Base-by-base conservation (phyloP, 164 flowering plant genomes). In the Houttuynia cordata region DNA sequence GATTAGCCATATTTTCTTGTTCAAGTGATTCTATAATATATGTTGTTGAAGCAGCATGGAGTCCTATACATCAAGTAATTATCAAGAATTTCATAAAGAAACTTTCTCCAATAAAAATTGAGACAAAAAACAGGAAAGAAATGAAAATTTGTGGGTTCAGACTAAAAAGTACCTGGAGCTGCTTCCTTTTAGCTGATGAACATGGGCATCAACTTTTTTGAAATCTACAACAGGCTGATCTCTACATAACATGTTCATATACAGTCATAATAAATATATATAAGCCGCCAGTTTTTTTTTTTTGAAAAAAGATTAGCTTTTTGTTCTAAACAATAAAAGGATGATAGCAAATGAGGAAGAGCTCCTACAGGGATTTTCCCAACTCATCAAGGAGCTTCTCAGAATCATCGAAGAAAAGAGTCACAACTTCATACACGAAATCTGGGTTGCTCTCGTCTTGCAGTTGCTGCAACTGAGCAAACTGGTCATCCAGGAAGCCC, bases 361-460 rank as follows among this genome's bases (percentile, higher is more conserved):
- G 47, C 70, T n/a, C 87, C 76, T 30, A 86, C 93, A 86, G 70
- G 58, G 78, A 68, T 39, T 24, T 72, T 57, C 75, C 64, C 59
- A 84, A 63, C 49, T 86, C 84, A 64, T 80, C 76, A 53, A 86
- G 75, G 71, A 82, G 86, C 74, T 78, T 82, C 67, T 81, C 80
- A 67, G 86, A 76, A 60, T 86, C 90, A 45, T 82, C 81, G 75
- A 86, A 84, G 76, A 81, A 84, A 59, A 86, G 87, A 59, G 83
- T 64, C 20, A 84, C 88, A 39, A 86, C 90, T 75, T 86, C 93
- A 14, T 64, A 70, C 18, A 84, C 87, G 71, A 86, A 86, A 61
- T 81, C 75, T 49, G 93, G 93, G 77, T 77, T 84, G 72, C 74
- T 80, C 64, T 84, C 90, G 74, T 86, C 93, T 79, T 86, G 86